A percentile compares a stretch with the other conserved stretches of the same genome.
Evolutionary conservation across 805 yeast species (phyloP).

Genomic region (Hanseniaspora guilliermondii): DNA sequence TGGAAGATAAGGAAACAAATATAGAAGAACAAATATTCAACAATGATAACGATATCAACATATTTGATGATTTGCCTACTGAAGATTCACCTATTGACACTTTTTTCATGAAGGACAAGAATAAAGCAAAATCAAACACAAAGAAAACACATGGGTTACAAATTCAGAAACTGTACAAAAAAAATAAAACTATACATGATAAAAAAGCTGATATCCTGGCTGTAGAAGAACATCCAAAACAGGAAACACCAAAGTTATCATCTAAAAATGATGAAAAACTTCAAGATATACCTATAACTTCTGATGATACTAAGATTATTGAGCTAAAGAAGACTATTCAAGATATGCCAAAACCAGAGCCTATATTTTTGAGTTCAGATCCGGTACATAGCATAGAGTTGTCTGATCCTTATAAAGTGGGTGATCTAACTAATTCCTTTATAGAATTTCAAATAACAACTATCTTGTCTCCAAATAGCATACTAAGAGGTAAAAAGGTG

Average conservation of each 20-base stretch:
- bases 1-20: background rate
- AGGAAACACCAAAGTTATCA: background rate
- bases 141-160: background rate
- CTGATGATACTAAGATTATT: background rate
- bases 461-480: slow-evolving; percentile 33
- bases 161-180: background rate
- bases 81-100: background rate
- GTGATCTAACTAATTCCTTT: slow-evolving; percentile 79
- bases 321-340: background rate
- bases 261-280: background rate
- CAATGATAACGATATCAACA: background rate
- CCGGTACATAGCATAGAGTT: slow-evolving; percentile 48
- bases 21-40: slow-evolving; percentile 3
- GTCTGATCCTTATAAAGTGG: slow-evolving; percentile 84
- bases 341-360: background rate
- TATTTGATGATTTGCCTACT: background rate
- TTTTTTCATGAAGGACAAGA: background rate
- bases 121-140: background rate
- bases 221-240: background rate
- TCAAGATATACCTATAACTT: background rate
- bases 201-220: background rate
- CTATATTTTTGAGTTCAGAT: background rate
- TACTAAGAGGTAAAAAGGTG: slow-evolving; percentile 19
- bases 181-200: background rate
- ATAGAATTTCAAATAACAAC: slow-evolving; percentile 74